Percentiles rank a stretch among this genome's conserved stretches.
phyloP scores from a whole-genome alignment of 345 rosid genomes.

The Hirschfeldia incana region DNA sequence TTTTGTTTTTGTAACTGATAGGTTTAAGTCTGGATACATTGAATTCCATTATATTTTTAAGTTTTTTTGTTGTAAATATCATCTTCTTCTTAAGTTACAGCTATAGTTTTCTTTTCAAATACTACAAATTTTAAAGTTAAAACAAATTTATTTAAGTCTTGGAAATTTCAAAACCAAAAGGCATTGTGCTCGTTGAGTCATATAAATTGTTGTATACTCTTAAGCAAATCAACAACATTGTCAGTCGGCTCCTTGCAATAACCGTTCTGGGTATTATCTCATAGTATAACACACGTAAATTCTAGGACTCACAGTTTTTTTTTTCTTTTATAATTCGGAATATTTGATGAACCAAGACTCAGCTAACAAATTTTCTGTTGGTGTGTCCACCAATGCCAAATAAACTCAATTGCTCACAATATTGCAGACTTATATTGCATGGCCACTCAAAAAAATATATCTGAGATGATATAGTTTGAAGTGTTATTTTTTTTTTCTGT shows the following conservation, averaged over 20 bases:
- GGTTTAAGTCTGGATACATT: not conserved
- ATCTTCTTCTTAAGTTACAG: not conserved
- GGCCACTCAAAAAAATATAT: too few species aligned
- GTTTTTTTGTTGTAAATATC: too few species aligned
- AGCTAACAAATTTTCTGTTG: too few species aligned
- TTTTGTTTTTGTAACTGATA: too few species aligned
- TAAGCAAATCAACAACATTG: slow-evolving; percentile 34
- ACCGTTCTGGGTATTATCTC: not conserved
- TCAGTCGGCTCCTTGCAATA: slow-evolving; percentile 4
- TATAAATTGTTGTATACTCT: slow-evolving; percentile 24
- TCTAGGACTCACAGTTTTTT: too few species aligned
- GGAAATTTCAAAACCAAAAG: slow-evolving; percentile 6
- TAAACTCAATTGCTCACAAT: too few species aligned
- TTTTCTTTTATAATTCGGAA: too few species aligned
- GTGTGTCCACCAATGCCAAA: too few species aligned
- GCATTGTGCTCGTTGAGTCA: slow-evolving; percentile 35
- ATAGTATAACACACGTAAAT: not conserved
- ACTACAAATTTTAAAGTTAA: not conserved
- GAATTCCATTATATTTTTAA: not conserved
- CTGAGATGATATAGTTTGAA: not conserved
- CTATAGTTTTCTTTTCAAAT: not conserved
- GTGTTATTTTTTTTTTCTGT: not conserved
- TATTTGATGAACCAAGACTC: too few species aligned
- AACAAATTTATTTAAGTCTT: not conserved
- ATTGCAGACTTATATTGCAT: too few species aligned